phyloP scores from a whole-genome alignment of 345 rosid genomes.

The Arabis hirsuta region DNA sequence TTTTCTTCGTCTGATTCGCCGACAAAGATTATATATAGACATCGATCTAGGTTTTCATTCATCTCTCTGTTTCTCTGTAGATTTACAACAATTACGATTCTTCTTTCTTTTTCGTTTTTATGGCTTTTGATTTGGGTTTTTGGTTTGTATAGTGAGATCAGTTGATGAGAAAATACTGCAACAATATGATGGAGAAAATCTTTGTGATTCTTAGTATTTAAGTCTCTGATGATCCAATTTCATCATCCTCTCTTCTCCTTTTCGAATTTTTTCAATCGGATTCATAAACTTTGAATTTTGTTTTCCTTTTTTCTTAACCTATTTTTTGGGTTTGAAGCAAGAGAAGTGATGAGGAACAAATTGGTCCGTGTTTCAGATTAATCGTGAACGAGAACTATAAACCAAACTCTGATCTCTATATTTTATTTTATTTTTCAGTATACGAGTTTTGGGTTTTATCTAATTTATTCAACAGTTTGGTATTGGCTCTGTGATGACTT shows the following conservation, averaged over 20 bases:
- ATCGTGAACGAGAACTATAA: slow-evolving; percentile 36
- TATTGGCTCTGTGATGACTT: slow-evolving; percentile 34
- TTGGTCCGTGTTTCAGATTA: slow-evolving; percentile 55
- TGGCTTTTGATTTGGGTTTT: not conserved
- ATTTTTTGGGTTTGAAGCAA: not conserved
- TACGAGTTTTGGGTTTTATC: not conserved
- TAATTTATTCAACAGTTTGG: not conserved
- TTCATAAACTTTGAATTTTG: not conserved
- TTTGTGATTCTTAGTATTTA: slow-evolving; percentile 50
- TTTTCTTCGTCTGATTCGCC: not conserved
- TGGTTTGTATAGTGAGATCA: slow-evolving; percentile 7
- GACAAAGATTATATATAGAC: slow-evolving; percentile 7
- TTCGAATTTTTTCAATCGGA: not conserved
- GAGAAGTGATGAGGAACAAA: slow-evolving; percentile 40
- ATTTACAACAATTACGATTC: too few species aligned
- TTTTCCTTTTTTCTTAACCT: too few species aligned
- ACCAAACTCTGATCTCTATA: slow-evolving; percentile 49
- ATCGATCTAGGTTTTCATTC: too few species aligned
- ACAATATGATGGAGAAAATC: slow-evolving; percentile 46
- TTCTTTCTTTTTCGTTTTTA: not conserved
- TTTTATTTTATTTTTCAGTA: not conserved
- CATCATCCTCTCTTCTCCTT: too few species aligned
- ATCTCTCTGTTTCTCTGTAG: not conserved
- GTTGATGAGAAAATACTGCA: slow-evolving; percentile 53
- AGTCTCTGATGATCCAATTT: slow-evolving; percentile 43